Base-by-base conservation (phyloP, 768 basidiomycete species). In the Russula abietina region DNA sequence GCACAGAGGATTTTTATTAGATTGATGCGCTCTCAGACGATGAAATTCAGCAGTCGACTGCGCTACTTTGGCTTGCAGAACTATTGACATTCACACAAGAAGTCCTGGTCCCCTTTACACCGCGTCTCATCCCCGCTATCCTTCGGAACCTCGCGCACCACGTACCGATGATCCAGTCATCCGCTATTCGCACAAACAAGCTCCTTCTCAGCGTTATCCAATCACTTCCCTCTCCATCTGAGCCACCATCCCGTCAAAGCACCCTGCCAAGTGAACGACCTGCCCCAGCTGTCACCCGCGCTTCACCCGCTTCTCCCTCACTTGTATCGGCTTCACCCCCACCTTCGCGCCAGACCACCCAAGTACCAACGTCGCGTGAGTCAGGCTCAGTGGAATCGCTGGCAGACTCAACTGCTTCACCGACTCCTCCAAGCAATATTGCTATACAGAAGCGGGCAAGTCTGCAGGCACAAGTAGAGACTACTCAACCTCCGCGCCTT, bases 81-180 rank as follows among this genome's bases (percentile, higher is more conserved):
- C 93, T 98, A 75, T 77, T 98, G 36, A 80, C 78, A 53, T 93
- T 98, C 69, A 88, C 87, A 1, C 86, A 89, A 58, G 91, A 94
- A 71, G 92, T 95, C 58, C 91, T 98, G 81, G 84, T 98, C 30
- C 90, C 91, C 2, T 97, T 97, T 71, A 93, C 93, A 0, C 94
- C 97, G 1, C 86, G 92, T 45, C 85, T 99, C 50, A 88, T 99
- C 49, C 88, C 91, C 10, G 91, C 92, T 10, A 90, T 99, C 61
- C 81, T 99, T 17, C 93, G 94, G 9, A 97, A 96, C 69, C 86
- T 99, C 53, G 94, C 96, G 0, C 93, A 96, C 67, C 91, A 94
- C 69, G 89, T 88, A 54, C 78, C 84, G 0, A 88, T 88, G 80
- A 98, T 98, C 63, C 91, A 95, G 69, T 80, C 85, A 1, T 90